Evolutionary conservation across 2,329 filamentous ascomycete species (phyloP), one percentile per base, ranked within the genome.

Genomic region (Ascocoryne sarcoides): DNA sequence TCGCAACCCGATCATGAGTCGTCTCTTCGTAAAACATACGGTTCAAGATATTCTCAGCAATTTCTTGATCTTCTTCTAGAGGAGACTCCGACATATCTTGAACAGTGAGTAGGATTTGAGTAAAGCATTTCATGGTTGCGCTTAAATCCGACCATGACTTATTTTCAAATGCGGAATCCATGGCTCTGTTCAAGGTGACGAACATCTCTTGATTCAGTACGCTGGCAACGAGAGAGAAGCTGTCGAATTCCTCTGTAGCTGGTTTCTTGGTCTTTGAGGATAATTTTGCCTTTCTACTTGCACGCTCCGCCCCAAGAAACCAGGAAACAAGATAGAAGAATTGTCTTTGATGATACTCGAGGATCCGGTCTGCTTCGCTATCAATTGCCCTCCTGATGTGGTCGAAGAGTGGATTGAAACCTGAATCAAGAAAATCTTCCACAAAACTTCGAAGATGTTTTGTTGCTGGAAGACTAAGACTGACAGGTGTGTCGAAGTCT

Each of bases 1-100:
- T 76, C 20, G 90, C 75, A 37, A 98, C 76, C 17, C 84, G 74
- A 46, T 98, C 90, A 56, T 98, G 89, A 0, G 89, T 95, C 0
- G 85, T 77, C 57, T 96, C 88, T 62, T 98, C 92, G 64, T 98
- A 98, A 61, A 98, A 98, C n/a, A 98, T 86, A 46, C 90, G 85
- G 54, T 84, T 93, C 38, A 95, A 77, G 10, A 94, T 95, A 53
- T 98, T 98, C 59, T 98, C 90, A 0, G 92, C 90, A 59, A 98
- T 96, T 53, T 96, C 92, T 57, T 94, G 84, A 51, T 98, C 86
- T n/a, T 95, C 89, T 47, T 95, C 89, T 20, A 85, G 74, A 1
- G 76, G 73, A 1, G 86, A 92, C 34, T 84, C 78, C 1, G 80
- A 71, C 89, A 98, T 96, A 46, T 93, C 86, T 55, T 95, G 88